phyloP scores from a whole-genome alignment of 2,329 filamentous ascomycete genomes.

The Aspergillus fumigatus region DNA sequence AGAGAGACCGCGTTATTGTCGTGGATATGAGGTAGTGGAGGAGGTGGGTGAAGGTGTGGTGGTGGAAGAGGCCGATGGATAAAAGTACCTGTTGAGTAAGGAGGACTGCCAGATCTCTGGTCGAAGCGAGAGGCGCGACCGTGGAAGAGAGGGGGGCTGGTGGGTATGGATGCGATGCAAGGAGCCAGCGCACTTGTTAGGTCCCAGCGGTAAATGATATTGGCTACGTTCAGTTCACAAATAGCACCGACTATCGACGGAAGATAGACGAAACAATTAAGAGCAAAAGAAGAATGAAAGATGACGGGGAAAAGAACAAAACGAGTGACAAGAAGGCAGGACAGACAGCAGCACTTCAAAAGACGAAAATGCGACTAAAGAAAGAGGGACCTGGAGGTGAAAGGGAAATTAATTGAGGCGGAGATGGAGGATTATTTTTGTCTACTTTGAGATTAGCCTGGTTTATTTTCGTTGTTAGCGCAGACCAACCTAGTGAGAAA shows the following conservation, averaged over 20 bases:
- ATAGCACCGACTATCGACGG: slow-evolving; percentile 23
- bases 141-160: slow-evolving; percentile 9
- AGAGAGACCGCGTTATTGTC: slow-evolving; percentile 5
- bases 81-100: background rate
- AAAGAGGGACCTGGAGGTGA: background rate
- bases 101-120: background rate
- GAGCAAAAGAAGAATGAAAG: background rate
- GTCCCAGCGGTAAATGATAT: slow-evolving; percentile 21
- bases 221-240: slow-evolving; percentile 24
- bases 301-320: background rate
- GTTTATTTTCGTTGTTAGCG: background rate
- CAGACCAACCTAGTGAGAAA: background rate
- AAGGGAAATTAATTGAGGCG: slow-evolving; percentile 1
- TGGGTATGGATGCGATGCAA: slow-evolving; percentile 10
- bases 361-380: background rate
- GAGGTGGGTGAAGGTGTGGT: slow-evolving; percentile 4
- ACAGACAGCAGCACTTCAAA: background rate
- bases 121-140: slow-evolving; percentile 20
- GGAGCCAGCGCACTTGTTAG: slow-evolving; percentile 16
- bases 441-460: background rate
- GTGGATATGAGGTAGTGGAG: background rate
- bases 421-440: background rate
- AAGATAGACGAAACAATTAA: slow-evolving; percentile 4
- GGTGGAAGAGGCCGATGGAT: slow-evolving; percentile 3
- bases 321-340: background rate